These are phyloP conservation scores for Funneliformis mosseae DNA, from an alignment of 192 early-diverging fungal species.

Conservation along the genomic window DNA sequence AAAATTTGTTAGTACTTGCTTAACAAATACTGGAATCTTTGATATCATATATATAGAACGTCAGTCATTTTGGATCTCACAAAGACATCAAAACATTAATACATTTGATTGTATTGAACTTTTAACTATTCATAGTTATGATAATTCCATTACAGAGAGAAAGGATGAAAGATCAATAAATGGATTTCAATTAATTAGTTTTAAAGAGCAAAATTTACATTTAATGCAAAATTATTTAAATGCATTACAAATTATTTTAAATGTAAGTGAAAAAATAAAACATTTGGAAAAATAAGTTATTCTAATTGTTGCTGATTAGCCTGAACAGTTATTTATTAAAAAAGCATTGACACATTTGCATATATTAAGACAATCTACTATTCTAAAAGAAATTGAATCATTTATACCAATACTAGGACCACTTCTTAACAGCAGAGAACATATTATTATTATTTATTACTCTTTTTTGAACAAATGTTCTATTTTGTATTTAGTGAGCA, in stretches of 20 bases:
- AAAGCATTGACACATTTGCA: no score
- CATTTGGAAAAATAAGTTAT: no score
- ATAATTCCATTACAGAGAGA: neutral
- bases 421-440: neutral
- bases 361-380: neutral
- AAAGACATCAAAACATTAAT: neutral
- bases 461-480: slow-evolving; percentile 17
- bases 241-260: no score
- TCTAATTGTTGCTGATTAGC: no score
- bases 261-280: no score
- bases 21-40: neutral
- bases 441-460: neutral
- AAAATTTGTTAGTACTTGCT: neutral
- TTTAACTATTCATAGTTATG: neutral
- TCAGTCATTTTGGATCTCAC: neutral
- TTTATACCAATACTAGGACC: slow-evolving; percentile 6
- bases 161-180: neutral
- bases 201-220: slow-evolving; percentile 1
- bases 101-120: neutral
- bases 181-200: neutral
- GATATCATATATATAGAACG: neutral
- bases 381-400: neutral
- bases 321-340: no score
- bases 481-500: neutral
- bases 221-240: neutral